phyloP scores from a whole-genome alignment of 139 green algal species.

The Coelastrella sp. region DNA sequence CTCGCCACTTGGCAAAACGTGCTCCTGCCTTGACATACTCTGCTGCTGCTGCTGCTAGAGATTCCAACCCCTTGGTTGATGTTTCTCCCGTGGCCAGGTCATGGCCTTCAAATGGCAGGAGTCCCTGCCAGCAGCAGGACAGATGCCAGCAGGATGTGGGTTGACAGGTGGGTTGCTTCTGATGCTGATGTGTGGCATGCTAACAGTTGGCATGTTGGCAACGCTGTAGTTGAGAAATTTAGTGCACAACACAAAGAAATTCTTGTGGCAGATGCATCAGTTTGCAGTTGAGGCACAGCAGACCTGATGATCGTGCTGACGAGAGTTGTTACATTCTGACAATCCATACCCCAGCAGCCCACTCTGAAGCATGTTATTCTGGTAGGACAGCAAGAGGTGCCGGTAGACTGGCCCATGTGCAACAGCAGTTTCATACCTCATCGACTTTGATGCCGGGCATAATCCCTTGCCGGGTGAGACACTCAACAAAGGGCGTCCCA shows the following conservation, averaged over 20 bases:
- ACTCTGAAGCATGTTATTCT: no score
- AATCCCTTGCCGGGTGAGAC: constrained; percentile 74
- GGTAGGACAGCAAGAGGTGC: no score
- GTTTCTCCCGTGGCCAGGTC: constrained; percentile 83
- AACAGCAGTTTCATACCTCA: constrained; percentile 50
- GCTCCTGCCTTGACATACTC: constrained; percentile 70
- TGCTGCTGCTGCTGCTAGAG: constrained; percentile 61
- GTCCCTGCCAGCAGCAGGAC: constrained; percentile 63
- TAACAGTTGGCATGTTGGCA: no score
- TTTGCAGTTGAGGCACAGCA: no score
- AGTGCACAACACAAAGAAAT: not conserved
- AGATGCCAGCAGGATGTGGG: not conserved
- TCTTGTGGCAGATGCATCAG: no score
- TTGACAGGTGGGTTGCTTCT: no score
- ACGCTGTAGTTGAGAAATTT: no score
- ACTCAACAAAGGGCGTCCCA: constrained; percentile 80
- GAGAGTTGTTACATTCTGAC: not conserved
- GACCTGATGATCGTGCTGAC: no score
- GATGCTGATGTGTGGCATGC: no score
- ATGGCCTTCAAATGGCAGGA: constrained; percentile 71
- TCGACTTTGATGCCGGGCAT: constrained; percentile 91
- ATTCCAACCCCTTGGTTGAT: constrained; percentile 87
- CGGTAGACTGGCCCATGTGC: no score
- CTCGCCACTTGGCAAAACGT: constrained; percentile 96
- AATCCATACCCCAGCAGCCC: no score